Percentiles rank a stretch among this genome's conserved stretches.
phyloP scores from a whole-genome alignment of 208 protist species.

The Sergeia podlipaevii region DNA sequence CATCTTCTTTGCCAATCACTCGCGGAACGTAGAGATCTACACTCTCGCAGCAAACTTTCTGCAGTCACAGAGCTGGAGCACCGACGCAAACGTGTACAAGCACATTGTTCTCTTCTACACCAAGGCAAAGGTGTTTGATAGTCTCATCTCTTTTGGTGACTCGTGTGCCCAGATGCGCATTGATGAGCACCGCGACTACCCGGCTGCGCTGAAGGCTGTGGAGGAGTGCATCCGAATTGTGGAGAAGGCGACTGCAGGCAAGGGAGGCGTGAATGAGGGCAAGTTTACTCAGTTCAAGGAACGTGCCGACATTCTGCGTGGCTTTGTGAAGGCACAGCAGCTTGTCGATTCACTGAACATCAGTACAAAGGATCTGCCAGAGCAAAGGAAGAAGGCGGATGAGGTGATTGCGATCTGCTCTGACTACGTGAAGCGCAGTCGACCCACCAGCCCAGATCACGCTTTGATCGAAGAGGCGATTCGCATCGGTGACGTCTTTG shows the following conservation, averaged over 20 bases:
- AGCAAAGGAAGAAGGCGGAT: slow-evolving; percentile 59
- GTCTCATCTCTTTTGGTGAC: slow-evolving; percentile 91
- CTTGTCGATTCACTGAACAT: slow-evolving; percentile 35
- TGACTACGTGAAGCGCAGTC: slow-evolving; percentile 83
- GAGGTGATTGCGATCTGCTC: slow-evolving; percentile 81
- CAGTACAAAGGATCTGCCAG: slow-evolving; percentile 18
- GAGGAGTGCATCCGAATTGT: slow-evolving; percentile 75
- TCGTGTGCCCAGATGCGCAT: slow-evolving; percentile 94
- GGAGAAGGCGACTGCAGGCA: slow-evolving; percentile 28
- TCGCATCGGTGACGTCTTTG: slow-evolving; percentile 95
- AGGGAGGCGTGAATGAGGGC: slow-evolving; percentile 17
- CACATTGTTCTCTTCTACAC: slow-evolving; percentile 96
- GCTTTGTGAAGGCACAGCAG: slow-evolving; percentile 62
- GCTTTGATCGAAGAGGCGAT: slow-evolving; percentile 70
- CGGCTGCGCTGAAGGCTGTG: slow-evolving; percentile 84
- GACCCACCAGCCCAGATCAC: slow-evolving; percentile 54
- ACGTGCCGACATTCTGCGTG: slow-evolving; percentile 43
- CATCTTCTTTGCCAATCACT: slow-evolving; percentile 97
- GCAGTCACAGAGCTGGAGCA: slow-evolving; percentile 94
- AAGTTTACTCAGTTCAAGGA: slow-evolving; percentile 47
- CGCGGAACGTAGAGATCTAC: slow-evolving; percentile 93
- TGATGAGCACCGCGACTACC: slow-evolving; percentile 96
- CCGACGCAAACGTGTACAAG: slow-evolving; percentile 93
- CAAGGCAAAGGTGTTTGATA: slow-evolving; percentile 93
- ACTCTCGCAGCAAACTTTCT: slow-evolving; percentile 96